Percentiles rank a stretch among this genome's conserved stretches.
Evolutionary conservation across 495 filamentous ascomycete species (phyloP).

Genomic region (Hyaloscypha variabilis): DNA sequence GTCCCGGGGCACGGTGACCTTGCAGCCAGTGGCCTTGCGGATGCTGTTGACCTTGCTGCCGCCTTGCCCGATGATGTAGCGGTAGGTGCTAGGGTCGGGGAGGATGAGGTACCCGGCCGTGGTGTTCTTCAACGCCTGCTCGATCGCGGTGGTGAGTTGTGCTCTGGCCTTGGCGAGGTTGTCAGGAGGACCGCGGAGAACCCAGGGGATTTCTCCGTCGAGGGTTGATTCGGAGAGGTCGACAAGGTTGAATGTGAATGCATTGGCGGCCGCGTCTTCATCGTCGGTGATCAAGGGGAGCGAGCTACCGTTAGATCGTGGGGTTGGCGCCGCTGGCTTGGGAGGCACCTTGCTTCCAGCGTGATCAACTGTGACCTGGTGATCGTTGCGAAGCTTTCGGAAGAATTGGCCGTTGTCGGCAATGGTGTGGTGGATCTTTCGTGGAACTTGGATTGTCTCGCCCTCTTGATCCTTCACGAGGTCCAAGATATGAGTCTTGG

Average conservation of each 20-base stretch:
- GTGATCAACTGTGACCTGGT: slow-evolving; percentile 88
- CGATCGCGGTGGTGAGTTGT: slow-evolving; percentile 69
- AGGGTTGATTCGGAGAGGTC: slow-evolving; percentile 55
- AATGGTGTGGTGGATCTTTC: slow-evolving; percentile 77
- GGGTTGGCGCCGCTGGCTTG: slow-evolving; percentile 53
- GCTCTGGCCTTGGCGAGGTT: slow-evolving; percentile 76
- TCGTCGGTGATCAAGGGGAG: slow-evolving; percentile 92
- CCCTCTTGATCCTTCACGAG: slow-evolving; percentile 86
- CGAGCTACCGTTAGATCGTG: slow-evolving; percentile 53
- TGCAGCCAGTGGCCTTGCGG: slow-evolving; percentile 87
- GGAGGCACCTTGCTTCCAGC: slow-evolving; percentile 73
- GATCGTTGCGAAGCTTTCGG: slow-evolving; percentile 78
- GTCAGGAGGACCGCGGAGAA: slow-evolving; percentile 76
- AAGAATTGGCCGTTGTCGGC: slow-evolving; percentile 92
- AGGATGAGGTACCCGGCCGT: slow-evolving; percentile 84
- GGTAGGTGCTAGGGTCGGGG: slow-evolving; percentile 86
- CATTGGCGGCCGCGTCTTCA: slow-evolving; percentile 56
- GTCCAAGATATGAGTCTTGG: slow-evolving; percentile 78
- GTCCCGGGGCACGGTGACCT: slow-evolving; percentile 86
- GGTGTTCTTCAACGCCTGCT: slow-evolving; percentile 69
- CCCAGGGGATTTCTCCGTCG: slow-evolving; percentile 86
- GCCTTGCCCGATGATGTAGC: slow-evolving; percentile 85
- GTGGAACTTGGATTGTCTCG: slow-evolving; percentile 81
- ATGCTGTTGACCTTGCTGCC: slow-evolving; percentile 92
- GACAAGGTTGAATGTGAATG: slow-evolving; percentile 79